A percentile compares a stretch with the other conserved stretches of the same genome.
Conservation (phyloP, 1,284 basidiomycete genomes). For the Earliella scabrosa region DNA sequence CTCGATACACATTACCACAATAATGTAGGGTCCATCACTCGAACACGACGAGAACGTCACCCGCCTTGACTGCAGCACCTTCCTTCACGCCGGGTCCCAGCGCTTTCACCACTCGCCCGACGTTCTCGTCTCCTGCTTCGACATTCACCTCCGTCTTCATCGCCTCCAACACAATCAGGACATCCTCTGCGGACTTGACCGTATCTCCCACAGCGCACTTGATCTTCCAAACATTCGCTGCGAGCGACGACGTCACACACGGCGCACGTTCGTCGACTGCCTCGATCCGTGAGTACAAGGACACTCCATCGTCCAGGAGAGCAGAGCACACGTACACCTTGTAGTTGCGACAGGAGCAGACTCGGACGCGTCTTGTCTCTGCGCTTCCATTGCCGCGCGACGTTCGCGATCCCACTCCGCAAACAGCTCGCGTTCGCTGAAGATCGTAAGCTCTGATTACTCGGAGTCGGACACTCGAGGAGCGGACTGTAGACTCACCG, state of each 20-base stretch:
- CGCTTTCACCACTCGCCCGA: constrained; percentile 47
- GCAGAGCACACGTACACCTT: no score
- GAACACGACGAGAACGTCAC: constrained; percentile 47
- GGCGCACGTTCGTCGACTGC: constrained; percentile 12
- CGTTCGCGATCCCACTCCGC: constrained; percentile 21
- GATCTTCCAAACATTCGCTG: constrained; percentile 65
- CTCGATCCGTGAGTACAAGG: no score
- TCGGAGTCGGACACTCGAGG: neutral
- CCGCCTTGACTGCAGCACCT: constrained; percentile 47
- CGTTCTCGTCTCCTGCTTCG: constrained; percentile 46
- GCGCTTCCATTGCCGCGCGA: constrained; percentile 11
- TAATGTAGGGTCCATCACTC: constrained; percentile 10
- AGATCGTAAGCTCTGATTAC: neutral
- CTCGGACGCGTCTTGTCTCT: no score
- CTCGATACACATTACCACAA: neutral
- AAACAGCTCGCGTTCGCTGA: constrained; percentile 23
- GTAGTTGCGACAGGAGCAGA: no score
- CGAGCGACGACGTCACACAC: constrained; percentile 47
- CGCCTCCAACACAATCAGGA: constrained; percentile 65
- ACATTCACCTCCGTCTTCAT: constrained; percentile 75
- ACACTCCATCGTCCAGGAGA: no score
- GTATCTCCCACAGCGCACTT: constrained; percentile 47
- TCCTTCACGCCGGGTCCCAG: constrained; percentile 46
- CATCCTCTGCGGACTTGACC: constrained; percentile 49
- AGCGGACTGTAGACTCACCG: constrained; percentile 36